Base-by-base conservation (phyloP, 2,329 filamentous ascomycete species). In the Aspergillus flavus region DNA sequence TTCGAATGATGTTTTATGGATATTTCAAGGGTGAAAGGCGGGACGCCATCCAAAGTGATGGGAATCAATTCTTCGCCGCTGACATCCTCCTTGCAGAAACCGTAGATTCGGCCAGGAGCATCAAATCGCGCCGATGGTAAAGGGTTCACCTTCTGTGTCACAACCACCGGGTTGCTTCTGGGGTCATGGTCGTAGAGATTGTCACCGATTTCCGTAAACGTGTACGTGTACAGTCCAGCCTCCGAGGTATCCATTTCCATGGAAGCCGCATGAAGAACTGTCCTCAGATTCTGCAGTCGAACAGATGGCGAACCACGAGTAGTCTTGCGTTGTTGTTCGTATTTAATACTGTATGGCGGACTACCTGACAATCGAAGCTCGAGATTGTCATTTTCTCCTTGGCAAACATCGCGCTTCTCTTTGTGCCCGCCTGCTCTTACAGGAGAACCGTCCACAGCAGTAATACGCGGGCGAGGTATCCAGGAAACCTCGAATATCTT, bases 1-100 rank as follows among this genome's bases (percentile, higher is more conserved):
- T 89, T 91, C 59, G 91, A 90, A 73, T 96, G 91, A 72, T 98
- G 94, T 80, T 94, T 96, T 78, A 99, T 92, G 72, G 94, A 93
- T 28, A 98, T 86, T 75, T 98, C 95, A 5, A 99, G 83, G 55
- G 89, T 90, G 81, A 99, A 99, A 0, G 95, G 95, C 7, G 94
- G 88, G 19, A 90, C 83, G 45, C 95, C 95, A 63, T 91, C 91
- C 21, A 99, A 84, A 2, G 87, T 89, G 63, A 99, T 90, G 0
- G 94, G 94, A 60, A 99, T 97, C 46, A 87, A 88, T 73, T 99
- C 94, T 71, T 96, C 92, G 36, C 89, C 87, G 59, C 88, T 87
- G 57, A 91, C 86, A 71, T 97, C 92, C 62, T 93, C 89, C 76
- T 93, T 90, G 80, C 95, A 99, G 79, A 94, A 97, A 75, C 95